These are phyloP conservation scores for Aspergillus asperescens DNA, from an alignment of 495 filamentous ascomycete genomes.

Conservation along the genomic window DNA sequence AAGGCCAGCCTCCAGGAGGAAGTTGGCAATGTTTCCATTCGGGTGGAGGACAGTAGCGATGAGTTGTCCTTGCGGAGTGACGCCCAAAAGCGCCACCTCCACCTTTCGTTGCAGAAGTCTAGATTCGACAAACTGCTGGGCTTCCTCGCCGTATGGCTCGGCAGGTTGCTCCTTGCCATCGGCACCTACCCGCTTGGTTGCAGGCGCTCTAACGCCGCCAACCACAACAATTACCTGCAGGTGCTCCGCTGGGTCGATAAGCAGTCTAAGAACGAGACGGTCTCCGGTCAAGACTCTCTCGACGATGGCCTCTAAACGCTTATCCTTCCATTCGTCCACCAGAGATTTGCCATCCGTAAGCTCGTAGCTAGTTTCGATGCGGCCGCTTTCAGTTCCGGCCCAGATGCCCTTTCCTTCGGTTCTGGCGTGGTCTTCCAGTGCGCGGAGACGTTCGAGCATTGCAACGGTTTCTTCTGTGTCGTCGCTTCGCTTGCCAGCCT, in stretches of 20 bases:
- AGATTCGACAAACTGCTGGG: conserved; percentile 76
- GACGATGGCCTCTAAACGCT: conserved; percentile 70
- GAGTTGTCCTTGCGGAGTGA: conserved; percentile 80
- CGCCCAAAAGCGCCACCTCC: conserved; percentile 71
- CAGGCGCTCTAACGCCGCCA: conserved; percentile 81
- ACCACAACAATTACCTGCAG: conserved; percentile 79
- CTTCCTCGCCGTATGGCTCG: conserved; percentile 83
- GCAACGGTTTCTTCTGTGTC: conserved; percentile 67
- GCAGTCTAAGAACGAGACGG: conserved; percentile 75
- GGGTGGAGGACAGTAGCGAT: conserved; percentile 79
- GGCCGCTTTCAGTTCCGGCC: conserved; percentile 49
- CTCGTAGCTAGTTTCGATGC: conserved; percentile 74
- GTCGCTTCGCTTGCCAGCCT: conserved; percentile 77
- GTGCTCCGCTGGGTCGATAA: conserved; percentile 71
- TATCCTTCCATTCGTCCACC: conserved; percentile 69
- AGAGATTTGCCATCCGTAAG: conserved; percentile 65
- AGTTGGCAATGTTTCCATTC: conserved; percentile 83
- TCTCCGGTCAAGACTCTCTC: conserved; percentile 91
- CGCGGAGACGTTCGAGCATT: conserved; percentile 68
- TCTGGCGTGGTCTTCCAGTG: conserved; percentile 75
- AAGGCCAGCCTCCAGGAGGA: conserved; percentile 79
- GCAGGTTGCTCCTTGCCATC: conserved; percentile 75
- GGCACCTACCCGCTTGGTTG: conserved; percentile 72
- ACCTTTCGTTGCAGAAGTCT: conserved; percentile 82
- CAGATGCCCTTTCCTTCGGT: conserved; percentile 74